Evolutionary conservation across 1,284 basidiomycete species (phyloP), one percentile per base, ranked within the genome.

Genomic region (Waitea zeae): DNA sequence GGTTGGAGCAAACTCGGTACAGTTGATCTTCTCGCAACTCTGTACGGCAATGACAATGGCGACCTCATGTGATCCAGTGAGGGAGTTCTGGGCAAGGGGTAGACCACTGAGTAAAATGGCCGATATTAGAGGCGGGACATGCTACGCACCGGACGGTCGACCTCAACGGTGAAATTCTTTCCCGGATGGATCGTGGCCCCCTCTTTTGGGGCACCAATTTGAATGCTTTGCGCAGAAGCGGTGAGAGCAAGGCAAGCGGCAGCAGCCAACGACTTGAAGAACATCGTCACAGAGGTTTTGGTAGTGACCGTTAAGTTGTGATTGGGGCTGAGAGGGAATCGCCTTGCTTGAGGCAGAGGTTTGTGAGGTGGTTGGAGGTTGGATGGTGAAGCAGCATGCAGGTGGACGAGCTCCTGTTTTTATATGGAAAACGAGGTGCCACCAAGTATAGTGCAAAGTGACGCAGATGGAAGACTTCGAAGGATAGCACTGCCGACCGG

Each of bases 141-240:
- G 26, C 5, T 15, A 53, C 62, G 31, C 43, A 71, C 67, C 2
- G 58, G 56, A 36, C 54, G 50, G 36, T 59, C 54, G 32, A 70
- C 45, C 38, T 62, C 53, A 4, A 70, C 56, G 19, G 46, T 53
- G 33, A 67, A 35, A 19, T 43, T 46, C 4, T 49, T 43, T 4
- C 63, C 63, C 13, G 59, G 46, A 0, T 34, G 33, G 12, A 67
- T 47, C 0, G 44, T 41, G 4, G 51, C 35, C 7, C 53, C 55
- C 4, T 50, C 43, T 0, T 36, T 14, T 1, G 68, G 67, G 3
- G 41, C 42, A 3, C 51, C 50, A 26, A 71, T 62, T 19, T 19
- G 18, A 26, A 61, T 47, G 24, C 39, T 40, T 45, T 72, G 67
- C 11, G 59, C 66, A 28, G 53, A 35, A n/a, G 49, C 50, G 15